These are phyloP conservation scores for Kuraishia hungarica DNA, from an alignment of 805 yeast species.

Conservation along the genomic window DNA sequence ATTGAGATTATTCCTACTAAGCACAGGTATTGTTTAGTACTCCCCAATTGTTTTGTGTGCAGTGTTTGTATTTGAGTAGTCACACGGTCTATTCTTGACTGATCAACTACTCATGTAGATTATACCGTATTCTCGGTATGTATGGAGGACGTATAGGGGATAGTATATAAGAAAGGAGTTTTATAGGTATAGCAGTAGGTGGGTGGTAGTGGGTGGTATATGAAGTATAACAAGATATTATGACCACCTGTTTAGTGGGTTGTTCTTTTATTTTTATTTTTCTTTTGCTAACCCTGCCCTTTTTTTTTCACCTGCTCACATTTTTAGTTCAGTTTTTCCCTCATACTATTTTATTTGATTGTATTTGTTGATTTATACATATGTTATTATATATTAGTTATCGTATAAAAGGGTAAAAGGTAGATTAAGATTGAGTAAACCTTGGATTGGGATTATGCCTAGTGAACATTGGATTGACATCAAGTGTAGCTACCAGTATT, in stretches of 20 bases:
- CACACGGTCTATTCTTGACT: neutral
- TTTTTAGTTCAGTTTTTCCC: neutral
- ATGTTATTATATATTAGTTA: neutral
- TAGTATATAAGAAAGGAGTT: neutral
- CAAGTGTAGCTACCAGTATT: too few relatives aligned
- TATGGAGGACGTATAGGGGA: neutral
- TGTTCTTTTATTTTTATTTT: neutral
- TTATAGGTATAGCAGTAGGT: neutral
- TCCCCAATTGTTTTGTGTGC: too few relatives aligned
- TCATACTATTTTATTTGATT: slow-evolving; percentile 3
- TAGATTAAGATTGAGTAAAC: too few relatives aligned
- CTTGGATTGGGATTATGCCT: too few relatives aligned
- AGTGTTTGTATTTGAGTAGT: too few relatives aligned
- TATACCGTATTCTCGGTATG: neutral
- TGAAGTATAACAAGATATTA: neutral
- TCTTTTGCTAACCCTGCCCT: neutral
- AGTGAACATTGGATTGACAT: too few relatives aligned
- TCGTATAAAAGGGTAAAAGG: neutral
- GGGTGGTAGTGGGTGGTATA: neutral
- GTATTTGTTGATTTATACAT: slow-evolving; percentile 3
- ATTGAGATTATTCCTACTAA: too few relatives aligned
- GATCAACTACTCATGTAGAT: neutral
- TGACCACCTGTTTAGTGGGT: too few relatives aligned
- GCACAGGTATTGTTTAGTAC: too few relatives aligned
- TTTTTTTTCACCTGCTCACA: neutral